Evolutionary conservation across 768 basidiomycete species (phyloP).

Genomic region (Lyophyllum semitale): DNA sequence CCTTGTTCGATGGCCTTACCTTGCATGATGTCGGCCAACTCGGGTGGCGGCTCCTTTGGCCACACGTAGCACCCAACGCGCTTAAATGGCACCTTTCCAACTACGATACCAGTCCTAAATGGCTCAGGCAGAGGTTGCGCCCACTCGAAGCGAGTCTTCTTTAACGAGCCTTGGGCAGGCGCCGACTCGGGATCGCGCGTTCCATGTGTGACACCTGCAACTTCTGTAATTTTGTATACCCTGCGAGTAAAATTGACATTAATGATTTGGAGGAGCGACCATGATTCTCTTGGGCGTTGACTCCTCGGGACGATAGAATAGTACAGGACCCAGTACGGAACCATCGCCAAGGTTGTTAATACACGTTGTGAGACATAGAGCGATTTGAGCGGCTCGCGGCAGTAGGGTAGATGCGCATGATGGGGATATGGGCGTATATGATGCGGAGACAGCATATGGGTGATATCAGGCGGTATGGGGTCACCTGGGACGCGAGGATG

Average conservation of each 20-base stretch:
- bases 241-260: conserved; percentile 54
- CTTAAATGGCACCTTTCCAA: conserved; percentile 39
- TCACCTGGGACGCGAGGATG: not conserved
- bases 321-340: conserved; percentile 45
- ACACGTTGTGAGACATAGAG: conserved; percentile 48
- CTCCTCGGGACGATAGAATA: conserved; percentile 45
- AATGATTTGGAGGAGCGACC: conserved; percentile 51
- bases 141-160: conserved; percentile 53
- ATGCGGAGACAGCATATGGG: not conserved
- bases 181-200: conserved; percentile 45
- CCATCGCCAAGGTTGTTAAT: conserved; percentile 48
- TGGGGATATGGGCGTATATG: conserved; percentile 12
- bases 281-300: conserved; percentile 48
- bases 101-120: conserved; percentile 43
- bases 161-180: conserved; percentile 33
- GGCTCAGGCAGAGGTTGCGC: conserved; percentile 40
- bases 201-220: conserved; percentile 57
- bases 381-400: conserved; percentile 15
- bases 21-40: not conserved
- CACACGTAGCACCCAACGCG: conserved; percentile 50
- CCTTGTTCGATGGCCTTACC: conserved; percentile 2
- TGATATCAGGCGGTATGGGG: not conserved
- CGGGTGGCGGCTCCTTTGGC: conserved; percentile 35
- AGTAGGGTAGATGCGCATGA: conserved; percentile 16
- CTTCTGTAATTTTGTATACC: conserved; percentile 54